phyloP scores from a whole-genome alignment of 2,329 filamentous ascomycete species.

The Aspergillus sp. region DNA sequence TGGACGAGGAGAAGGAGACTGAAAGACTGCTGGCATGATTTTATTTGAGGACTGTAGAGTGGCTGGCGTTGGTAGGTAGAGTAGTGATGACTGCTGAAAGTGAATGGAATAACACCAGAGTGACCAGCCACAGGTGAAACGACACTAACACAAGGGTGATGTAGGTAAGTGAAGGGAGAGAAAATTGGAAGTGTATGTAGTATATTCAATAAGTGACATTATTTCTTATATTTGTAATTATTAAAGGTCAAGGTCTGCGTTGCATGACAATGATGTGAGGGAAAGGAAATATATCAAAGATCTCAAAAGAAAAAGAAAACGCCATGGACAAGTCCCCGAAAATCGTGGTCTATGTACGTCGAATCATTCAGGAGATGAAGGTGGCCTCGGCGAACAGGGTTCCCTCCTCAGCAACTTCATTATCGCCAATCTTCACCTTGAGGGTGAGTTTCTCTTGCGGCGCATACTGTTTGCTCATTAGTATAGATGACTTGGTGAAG shows the following conservation, averaged over 20 bases:
- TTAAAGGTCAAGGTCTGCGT: constrained; percentile 17
- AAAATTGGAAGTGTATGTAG: background rate
- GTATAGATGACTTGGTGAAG: constrained; percentile 14
- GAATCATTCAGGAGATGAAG: constrained; percentile 71
- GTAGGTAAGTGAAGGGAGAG: background rate
- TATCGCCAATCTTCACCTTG: constrained; percentile 81
- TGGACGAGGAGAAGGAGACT: too few relatives aligned
- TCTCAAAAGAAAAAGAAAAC: constrained; percentile 27
- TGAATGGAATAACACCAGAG: background rate
- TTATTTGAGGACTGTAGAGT: too few relatives aligned
- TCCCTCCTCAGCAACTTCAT: constrained; percentile 76
- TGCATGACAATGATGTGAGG: constrained; percentile 17
- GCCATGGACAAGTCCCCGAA: constrained; percentile 24
- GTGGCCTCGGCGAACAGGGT: constrained; percentile 83
- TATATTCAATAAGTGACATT: constrained; percentile 26
- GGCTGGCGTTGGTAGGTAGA: too few relatives aligned
- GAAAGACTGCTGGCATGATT: too few relatives aligned
- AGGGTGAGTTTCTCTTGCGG: constrained; percentile 66
- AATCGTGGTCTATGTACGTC: constrained; percentile 31
- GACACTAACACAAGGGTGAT: background rate
- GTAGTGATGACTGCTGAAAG: background rate
- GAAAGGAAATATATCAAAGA: constrained; percentile 25
- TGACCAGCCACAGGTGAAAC: background rate
- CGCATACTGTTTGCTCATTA: constrained; percentile 59
- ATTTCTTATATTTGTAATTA: constrained; percentile 23